Evolutionary conservation across 331 rosid species (phyloP), one percentile per base, ranked within the genome.

Genomic region (Erythrophleum ivorense): DNA sequence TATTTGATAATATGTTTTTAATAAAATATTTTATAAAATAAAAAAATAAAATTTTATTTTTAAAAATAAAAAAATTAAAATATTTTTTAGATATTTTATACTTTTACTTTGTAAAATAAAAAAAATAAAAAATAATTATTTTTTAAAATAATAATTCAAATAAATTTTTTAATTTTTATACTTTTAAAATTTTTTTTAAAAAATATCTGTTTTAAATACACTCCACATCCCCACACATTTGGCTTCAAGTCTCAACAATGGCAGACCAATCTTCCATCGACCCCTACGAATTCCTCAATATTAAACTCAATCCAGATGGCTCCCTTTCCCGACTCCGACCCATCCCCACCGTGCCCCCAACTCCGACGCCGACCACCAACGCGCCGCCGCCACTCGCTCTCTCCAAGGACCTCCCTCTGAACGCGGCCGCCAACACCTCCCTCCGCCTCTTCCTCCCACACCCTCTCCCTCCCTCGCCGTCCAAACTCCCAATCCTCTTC

Each of bases 371-470:
- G 2, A 2, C 33, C 18, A 7, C 72, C 16, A 10, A 2, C 52
- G 16, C 55, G 1, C 52, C 15, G 3, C 48, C 85, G 10, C 67
- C 83, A 75, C 73, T 71, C 54, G 63, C 88, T 19, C 81, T 90
- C 78, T 87, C 90, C 80, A 50, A 50, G 55, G 55, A 50, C 55
- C 19, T 91, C 75, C 93, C 77, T 50, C 81, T 90, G 34, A 50
- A 91, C 55, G 72, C 91, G 18, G 9, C 71, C 33, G 40, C 65
- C 75, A 64, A 84, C 6, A 93, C 93, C 82, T 88, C 82, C 78
- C 43, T 91, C 84, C 91, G 97, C 15, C 88, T 91, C 87, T 91
- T 78, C 87, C 88, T 85, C 60, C 94, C 94, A 18, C 74, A 86
- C 79, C 86, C 79, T 7, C 81, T 80, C 2, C 79, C 86, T 3